A percentile compares a stretch with the other conserved stretches of the same genome.
Evolutionary conservation across 768 basidiomycete genomes (phyloP).

Genomic region (Rhodotorula paludigena): DNA sequence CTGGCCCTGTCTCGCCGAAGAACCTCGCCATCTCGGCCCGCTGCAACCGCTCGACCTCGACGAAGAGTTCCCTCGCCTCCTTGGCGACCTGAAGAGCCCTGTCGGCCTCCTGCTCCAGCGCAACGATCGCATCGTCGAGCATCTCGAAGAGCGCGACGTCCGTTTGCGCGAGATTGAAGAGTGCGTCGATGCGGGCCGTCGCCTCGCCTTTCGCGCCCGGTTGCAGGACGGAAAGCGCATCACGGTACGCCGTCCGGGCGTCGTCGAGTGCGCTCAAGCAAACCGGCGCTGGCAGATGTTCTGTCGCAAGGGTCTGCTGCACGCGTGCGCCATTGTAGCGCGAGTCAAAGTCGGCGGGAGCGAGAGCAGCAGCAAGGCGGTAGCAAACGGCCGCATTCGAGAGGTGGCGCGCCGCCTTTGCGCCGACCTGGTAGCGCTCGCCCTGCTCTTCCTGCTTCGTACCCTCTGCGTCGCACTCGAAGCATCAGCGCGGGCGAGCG

Average conservation of each 20-base stretch:
- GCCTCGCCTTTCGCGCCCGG: neutral
- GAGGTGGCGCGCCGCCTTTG: slow-evolving; percentile 26
- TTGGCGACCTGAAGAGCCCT: neutral
- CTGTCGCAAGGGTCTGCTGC: slow-evolving; percentile 19
- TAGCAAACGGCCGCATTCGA: slow-evolving; percentile 24
- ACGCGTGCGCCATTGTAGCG: slow-evolving; percentile 34
- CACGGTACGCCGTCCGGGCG: slow-evolving; percentile 13
- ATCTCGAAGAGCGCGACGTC: slow-evolving; percentile 15
- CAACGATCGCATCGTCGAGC: slow-evolving; percentile 9
- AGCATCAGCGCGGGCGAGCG: too few species aligned
- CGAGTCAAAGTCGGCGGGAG: slow-evolving; percentile 19
- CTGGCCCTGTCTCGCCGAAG: neutral
- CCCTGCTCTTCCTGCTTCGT: slow-evolving; percentile 35
- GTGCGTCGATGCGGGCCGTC: slow-evolving; percentile 23
- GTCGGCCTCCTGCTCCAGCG: neutral
- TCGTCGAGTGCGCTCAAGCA: slow-evolving; percentile 13
- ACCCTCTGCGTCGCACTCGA: slow-evolving; percentile 8
- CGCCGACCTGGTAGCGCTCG: slow-evolving; percentile 28
- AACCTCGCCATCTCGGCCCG: slow-evolving; percentile 25
- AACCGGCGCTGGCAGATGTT: slow-evolving; percentile 10
- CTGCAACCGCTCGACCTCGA: slow-evolving; percentile 31
- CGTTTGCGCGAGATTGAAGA: slow-evolving; percentile 35
- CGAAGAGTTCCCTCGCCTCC: slow-evolving; percentile 30
- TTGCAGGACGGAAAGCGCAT: slow-evolving; percentile 9
- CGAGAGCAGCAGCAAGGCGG: slow-evolving; percentile 15